Evolutionary conservation across 2,329 filamentous ascomycete genomes (phyloP), one percentile per base, ranked within the genome.

Genomic region (Paracamarosporium sp.): DNA sequence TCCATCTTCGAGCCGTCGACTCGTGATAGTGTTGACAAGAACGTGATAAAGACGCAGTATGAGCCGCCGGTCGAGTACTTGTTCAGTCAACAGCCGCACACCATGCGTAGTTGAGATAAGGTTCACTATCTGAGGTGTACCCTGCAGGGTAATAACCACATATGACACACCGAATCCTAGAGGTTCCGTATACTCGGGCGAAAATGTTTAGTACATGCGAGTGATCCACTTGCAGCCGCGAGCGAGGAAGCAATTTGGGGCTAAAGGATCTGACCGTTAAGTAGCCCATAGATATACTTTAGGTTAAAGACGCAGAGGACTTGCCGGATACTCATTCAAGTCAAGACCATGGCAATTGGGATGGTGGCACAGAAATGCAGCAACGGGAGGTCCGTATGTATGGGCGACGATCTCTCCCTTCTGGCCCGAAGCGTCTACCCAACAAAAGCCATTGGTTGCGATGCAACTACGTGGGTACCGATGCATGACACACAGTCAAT

Each of bases 371-470:
- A 50, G 35, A 38, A 17, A 54, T 59, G 48, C 43, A 35, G 36
- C 22, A 56, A 17, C 30, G 20, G 45, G 28, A 52, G 41, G 15
- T 36, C 33, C 45, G 53, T 20, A n/a, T 24, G 35, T 20, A 47
- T 53, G 51, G 35, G 40, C 44, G 56, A 50, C 24, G 57, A 45
- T 46, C 40, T 24, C 28, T 40, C 38, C 45, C 46, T 41, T 46
- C 15, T 45, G 28, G 48, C 31, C 45, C 55, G 30, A 30, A 47
- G 50, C 50, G 48, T 22, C 28, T n/a, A 28, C 7, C 47, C 15
- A 38, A 50, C 31, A 13, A 28, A 28, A 9, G 15, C 30, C 47
- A 59, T 52, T 35, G 33, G 24, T 45, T n/a, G 25, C 33, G 24
- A 50, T 50, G 24, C 47, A 40, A 22, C 22, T 50, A 3, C 31